Base-by-base conservation (phyloP, 306 rosid genomes). In the Gillenia trifoliata region DNA sequence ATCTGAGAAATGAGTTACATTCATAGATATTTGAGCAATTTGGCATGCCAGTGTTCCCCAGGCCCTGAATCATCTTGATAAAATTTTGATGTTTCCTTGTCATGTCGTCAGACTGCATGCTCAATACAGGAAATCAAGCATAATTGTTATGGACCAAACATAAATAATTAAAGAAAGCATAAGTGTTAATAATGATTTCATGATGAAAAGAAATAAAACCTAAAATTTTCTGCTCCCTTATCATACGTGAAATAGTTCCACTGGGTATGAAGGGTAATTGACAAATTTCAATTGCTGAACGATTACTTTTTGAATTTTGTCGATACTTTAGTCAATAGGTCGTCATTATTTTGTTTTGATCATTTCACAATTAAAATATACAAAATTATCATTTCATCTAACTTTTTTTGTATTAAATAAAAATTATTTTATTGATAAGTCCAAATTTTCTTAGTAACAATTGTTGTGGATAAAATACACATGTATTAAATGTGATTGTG, bases 11-110 rank as follows among this genome's bases (percentile, higher is more conserved):
- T 5, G 20, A 28, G 28, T 70, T 26, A 9, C 11, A 11, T 38
- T 72, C 76, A 8, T 47, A 47, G 67, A 78, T 61, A 20, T 82
- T 60, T 85, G 68, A 85, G 75, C 84, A 77, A 81, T 79, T 81
- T 86, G n/a, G 78, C 81, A 72, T 52, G 78, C 80, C 83, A 31
- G 43, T 33, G 28, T 19, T 33, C 9, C 26, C 68, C 43, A 72
- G 29, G 3, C 54, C 49, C 26, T 72, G 57, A 59, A 29, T 16
- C 41, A 11, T 36, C 31, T 7, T 52, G 66, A 22, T 47, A 59
- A 25, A 34, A 7, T 71, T 34, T 34, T 54, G 10, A 11, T 71
- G 75, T 36, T 71, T 36, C 76, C 29, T 40, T 72, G 41, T 59
- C 76, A 38, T 40, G 41, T 72, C 13, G 10, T 26, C 13, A 11